phyloP scores from a whole-genome alignment of 192 early-diverging fungal genomes.

The Lobulomyces angularis region DNA sequence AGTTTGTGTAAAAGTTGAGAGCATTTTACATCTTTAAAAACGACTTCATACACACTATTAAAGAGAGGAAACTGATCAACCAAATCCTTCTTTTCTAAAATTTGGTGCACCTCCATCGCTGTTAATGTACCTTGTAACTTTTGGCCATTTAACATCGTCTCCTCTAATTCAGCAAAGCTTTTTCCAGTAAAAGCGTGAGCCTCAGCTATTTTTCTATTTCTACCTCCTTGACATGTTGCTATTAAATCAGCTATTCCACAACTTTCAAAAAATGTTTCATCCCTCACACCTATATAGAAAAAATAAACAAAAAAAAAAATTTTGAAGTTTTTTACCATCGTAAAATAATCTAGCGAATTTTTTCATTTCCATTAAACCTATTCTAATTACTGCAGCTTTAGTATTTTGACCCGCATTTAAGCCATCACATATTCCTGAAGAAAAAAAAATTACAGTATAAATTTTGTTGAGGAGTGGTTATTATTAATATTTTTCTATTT shows the following conservation, averaged over 20 bases:
- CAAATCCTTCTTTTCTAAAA: conserved; percentile 52
- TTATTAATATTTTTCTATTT: conserved; percentile 66
- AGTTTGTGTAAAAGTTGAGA: conserved; percentile 10
- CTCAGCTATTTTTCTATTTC: conserved; percentile 87
- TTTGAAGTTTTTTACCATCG: too few species aligned
- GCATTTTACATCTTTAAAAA: too few species aligned
- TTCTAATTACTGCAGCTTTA: conserved; percentile 93
- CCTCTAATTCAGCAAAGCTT: conserved; percentile 80
- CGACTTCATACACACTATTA: conserved; percentile 1
- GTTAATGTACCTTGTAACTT: conserved; percentile 94
- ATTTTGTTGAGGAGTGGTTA: not conserved
- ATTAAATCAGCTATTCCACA: conserved; percentile 96
- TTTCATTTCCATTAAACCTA: conserved; percentile 91
- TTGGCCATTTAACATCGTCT: conserved; percentile 89
- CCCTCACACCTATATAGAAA: conserved; percentile 65
- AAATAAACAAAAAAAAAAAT: too few species aligned
- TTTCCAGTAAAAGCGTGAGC: conserved; percentile 85
- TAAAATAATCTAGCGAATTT: conserved; percentile 77
- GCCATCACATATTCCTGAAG: too few species aligned
- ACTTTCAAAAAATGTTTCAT: conserved; percentile 91
- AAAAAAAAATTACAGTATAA: not conserved
- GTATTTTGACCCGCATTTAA: too few species aligned
- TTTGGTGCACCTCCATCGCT: conserved; percentile 70
- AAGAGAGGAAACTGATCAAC: conserved; percentile 32
- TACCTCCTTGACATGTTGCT: conserved; percentile 93